These are phyloP conservation scores for Osmozyma mogii DNA, from an alignment of 805 yeast species.

Conservation along the genomic window DNA sequence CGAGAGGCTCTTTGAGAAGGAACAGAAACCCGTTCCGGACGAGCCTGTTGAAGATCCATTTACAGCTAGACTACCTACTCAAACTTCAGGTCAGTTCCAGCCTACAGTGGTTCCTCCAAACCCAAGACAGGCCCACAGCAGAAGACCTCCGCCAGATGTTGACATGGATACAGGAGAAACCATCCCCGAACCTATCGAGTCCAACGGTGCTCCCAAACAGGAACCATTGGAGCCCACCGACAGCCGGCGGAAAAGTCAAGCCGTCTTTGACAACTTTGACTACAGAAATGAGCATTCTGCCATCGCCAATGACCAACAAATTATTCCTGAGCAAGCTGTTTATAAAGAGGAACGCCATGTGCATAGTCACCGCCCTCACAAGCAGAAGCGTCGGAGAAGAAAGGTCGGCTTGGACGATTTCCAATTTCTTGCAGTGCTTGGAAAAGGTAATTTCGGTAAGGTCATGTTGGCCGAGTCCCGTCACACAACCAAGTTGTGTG, in stretches of 20 bases:
- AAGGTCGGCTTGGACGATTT: slow-evolving; percentile 92
- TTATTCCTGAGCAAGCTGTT: slow-evolving; percentile 7
- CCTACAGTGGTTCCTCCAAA: slow-evolving; percentile 21
- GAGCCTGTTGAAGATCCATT: slow-evolving; percentile 16
- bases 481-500: slow-evolving; percentile 74
- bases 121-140: slow-evolving; percentile 8
- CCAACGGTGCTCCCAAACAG: no score
- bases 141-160: slow-evolving; percentile 15
- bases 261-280: slow-evolving; percentile 18
- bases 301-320: slow-evolving; percentile 10
- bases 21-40: slow-evolving; percentile 10
- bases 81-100: slow-evolving; percentile 19
- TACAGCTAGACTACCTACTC: slow-evolving; percentile 22
- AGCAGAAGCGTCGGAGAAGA: slow-evolving; percentile 40
- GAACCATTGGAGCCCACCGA: slow-evolving; percentile 2
- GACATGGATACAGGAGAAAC: slow-evolving; percentile 2
- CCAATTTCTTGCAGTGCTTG: slow-evolving; percentile 87
- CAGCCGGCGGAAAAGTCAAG: background rate
- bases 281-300: slow-evolving; percentile 13
- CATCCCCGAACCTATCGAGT: no score
- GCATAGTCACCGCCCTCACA: slow-evolving; percentile 14
- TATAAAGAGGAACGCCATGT: slow-evolving; percentile 1
- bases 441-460: slow-evolving; percentile 98
- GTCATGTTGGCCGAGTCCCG: slow-evolving; percentile 95
- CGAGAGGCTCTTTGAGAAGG: slow-evolving; percentile 1